Evolutionary conservation across 2,329 filamentous ascomycete species (phyloP).

Genomic region (Alternaria brassicicola): DNA sequence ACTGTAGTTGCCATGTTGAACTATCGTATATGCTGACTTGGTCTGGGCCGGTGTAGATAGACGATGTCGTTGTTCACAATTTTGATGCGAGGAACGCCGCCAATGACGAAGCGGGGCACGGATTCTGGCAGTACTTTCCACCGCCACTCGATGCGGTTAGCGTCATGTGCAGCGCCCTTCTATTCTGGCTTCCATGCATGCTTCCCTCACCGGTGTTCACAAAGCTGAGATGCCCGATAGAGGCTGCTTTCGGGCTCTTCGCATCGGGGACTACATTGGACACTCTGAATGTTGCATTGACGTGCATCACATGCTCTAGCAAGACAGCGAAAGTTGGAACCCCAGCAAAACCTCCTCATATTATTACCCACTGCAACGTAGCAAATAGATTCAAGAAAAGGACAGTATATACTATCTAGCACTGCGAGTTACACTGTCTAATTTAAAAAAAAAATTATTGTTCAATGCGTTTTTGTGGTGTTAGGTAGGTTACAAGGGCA

Average conservation of each 20-base stretch:
- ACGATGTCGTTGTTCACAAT: conserved; percentile 31
- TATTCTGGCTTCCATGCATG: conserved; percentile 10
- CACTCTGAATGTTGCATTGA: conserved; percentile 1
- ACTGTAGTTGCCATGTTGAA: conserved; percentile 91
- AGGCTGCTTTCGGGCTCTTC: conserved; percentile 24
- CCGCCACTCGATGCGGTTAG: conserved; percentile 14
- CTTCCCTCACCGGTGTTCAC: conserved; percentile 15
- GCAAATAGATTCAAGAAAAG: no score
- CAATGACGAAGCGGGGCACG: conserved; percentile 38
- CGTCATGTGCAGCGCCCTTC: conserved; percentile 7
- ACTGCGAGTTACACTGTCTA: no score
- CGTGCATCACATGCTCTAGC: conserved; percentile 15
- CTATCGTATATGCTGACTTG: conserved; percentile 11
- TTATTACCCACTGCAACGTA: no score
- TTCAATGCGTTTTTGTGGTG: no score
- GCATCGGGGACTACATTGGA: conserved; percentile 11
- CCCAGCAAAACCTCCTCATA: no score
- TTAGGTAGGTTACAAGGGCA: no score
- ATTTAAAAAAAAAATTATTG: no score
- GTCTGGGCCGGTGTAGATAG: conserved; percentile 2
- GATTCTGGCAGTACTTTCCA: conserved; percentile 21
- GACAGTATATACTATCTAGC: no score
- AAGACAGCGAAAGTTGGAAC: no score
- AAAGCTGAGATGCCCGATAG: conserved; percentile 28
- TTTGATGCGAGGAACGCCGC: conserved; percentile 34